A percentile compares a stretch with the other conserved stretches of the same genome.
These are phyloP conservation scores for Obelidium mucronatum DNA, from an alignment of 192 early-diverging fungal species.

Conservation along the genomic window DNA sequence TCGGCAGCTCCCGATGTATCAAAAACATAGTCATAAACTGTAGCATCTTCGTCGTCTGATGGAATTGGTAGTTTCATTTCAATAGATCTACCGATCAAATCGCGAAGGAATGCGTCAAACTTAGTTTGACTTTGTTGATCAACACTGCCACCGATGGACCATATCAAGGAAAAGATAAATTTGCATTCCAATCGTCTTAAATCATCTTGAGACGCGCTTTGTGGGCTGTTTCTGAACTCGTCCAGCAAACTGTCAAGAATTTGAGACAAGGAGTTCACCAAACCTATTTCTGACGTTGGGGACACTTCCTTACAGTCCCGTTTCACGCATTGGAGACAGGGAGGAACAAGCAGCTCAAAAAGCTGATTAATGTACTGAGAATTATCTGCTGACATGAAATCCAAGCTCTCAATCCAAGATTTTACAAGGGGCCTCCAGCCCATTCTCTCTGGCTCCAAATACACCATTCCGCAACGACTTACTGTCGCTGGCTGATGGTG, in stretches of 20 bases:
- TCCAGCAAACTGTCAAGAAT: slow-evolving; percentile 59
- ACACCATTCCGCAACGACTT: slow-evolving; percentile 72
- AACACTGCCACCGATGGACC: slow-evolving; percentile 66
- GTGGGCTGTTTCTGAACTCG: slow-evolving; percentile 41
- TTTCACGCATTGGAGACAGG: slow-evolving; percentile 45
- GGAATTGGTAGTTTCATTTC: slow-evolving; percentile 47
- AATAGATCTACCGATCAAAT: slow-evolving; percentile 17
- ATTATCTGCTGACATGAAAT: slow-evolving; percentile 42
- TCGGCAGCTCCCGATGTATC: slow-evolving; percentile 43
- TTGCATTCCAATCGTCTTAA: slow-evolving; percentile 49
- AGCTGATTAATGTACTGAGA: slow-evolving; percentile 43
- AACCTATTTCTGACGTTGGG: slow-evolving; percentile 65
- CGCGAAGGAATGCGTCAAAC: slow-evolving; percentile 51
- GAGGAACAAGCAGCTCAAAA: slow-evolving; percentile 56
- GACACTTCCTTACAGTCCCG: slow-evolving; percentile 67
- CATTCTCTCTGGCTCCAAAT: slow-evolving; percentile 64
- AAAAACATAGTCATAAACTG: slow-evolving; percentile 63
- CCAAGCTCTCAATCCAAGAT: slow-evolving; percentile 59
- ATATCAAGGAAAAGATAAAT: slow-evolving; percentile 61
- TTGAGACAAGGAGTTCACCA: slow-evolving; percentile 62
- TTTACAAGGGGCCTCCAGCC: slow-evolving; percentile 62
- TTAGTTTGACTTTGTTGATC: slow-evolving; percentile 58
- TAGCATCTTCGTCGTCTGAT: slow-evolving; percentile 38
- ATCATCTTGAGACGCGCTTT: slow-evolving; percentile 26
- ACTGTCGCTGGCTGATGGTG: slow-evolving; percentile 67